phyloP scores from a whole-genome alignment of 805 yeast species.

The Grigorovia transvaalensis region DNA sequence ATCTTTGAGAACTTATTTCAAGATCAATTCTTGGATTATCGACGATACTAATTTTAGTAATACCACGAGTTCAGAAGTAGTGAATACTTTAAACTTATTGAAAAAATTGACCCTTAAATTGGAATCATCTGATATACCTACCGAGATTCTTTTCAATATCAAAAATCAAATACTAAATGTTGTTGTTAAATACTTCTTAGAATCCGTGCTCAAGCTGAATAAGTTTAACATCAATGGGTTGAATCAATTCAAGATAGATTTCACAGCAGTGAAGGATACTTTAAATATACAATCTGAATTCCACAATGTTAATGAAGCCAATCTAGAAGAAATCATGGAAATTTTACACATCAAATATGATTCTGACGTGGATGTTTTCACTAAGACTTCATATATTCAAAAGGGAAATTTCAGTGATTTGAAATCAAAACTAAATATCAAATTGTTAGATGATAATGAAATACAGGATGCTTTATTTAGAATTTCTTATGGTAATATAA shows the following conservation, averaged over 20 bases:
- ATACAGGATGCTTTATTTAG: slow-evolving; percentile 31
- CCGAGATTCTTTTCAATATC: slow-evolving; percentile 12
- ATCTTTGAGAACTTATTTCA: slow-evolving; percentile 26
- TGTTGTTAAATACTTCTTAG: slow-evolving; percentile 27
- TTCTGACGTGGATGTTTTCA: slow-evolving; percentile 8
- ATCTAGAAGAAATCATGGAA: slow-evolving; percentile 18
- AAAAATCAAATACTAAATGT: slow-evolving; percentile 19
- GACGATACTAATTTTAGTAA: slow-evolving; percentile 4
- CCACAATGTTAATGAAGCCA: slow-evolving; percentile 12
- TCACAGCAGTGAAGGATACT: slow-evolving; percentile 20
- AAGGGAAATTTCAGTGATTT: slow-evolving; percentile 21
- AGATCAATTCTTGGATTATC: slow-evolving; percentile 26
- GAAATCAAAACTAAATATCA: slow-evolving; percentile 12
- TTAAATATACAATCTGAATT: slow-evolving; percentile 15
- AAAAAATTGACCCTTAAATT: slow-evolving; percentile 11
- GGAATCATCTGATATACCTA: slow-evolving; percentile 9
- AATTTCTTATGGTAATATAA: slow-evolving; percentile 20
- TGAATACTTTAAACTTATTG: slow-evolving; percentile 20
- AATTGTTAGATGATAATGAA: slow-evolving; percentile 24
- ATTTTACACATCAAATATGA: slow-evolving; percentile 25
- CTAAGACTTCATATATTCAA: slow-evolving; percentile 22
- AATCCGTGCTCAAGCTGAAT: slow-evolving; percentile 30
- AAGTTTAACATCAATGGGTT: slow-evolving; percentile 29
- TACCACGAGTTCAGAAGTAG: slow-evolving; percentile 20
- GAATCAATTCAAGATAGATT: slow-evolving; percentile 27